Conservation (phyloP, 768 basidiomycete genomes). For the Auricularia sp. region DNA sequence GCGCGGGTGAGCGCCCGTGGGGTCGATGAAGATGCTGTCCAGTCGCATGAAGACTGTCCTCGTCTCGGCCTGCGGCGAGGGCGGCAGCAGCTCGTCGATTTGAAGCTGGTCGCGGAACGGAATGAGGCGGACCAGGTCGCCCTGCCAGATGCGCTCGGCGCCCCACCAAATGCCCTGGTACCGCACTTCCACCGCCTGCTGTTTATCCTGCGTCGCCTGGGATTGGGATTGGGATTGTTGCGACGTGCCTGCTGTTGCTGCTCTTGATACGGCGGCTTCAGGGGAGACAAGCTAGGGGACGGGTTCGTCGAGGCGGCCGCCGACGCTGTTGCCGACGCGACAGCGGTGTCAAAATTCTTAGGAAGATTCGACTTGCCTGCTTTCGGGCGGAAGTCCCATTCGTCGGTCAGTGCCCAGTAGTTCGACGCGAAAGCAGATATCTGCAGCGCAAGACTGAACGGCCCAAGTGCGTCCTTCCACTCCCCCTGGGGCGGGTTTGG, state of each 20-base stretch:
- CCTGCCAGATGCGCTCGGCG: constrained; percentile 77
- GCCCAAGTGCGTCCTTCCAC: constrained; percentile 38
- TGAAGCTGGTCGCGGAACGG: constrained; percentile 17
- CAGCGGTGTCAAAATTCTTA: constrained; percentile 33
- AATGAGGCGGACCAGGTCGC: constrained; percentile 75
- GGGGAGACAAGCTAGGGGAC: constrained; percentile 15
- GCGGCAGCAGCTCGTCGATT: constrained; percentile 3
- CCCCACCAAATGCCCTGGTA: constrained; percentile 89
- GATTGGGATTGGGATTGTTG: neutral
- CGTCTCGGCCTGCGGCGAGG: constrained; percentile 54
- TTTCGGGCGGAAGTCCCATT: constrained; percentile 36
- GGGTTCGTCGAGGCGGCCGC: constrained; percentile 18
- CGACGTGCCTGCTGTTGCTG: no score
- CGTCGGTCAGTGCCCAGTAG: constrained; percentile 66
- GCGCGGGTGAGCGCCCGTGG: constrained; percentile 36
- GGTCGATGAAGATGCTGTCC: constrained; percentile 51
- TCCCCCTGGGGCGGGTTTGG: neutral
- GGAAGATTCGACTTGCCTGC: constrained; percentile 18
- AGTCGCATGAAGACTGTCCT: constrained; percentile 67
- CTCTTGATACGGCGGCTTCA: constrained; percentile 12
- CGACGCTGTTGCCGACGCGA: neutral
- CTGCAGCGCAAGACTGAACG: constrained; percentile 64
- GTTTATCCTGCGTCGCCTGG: constrained; percentile 16
- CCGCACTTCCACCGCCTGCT: constrained; percentile 33
- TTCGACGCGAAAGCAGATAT: constrained; percentile 52